Base-by-base conservation (phyloP, 495 filamentous ascomycete species). In the Wilcoxina mikolae region DNA sequence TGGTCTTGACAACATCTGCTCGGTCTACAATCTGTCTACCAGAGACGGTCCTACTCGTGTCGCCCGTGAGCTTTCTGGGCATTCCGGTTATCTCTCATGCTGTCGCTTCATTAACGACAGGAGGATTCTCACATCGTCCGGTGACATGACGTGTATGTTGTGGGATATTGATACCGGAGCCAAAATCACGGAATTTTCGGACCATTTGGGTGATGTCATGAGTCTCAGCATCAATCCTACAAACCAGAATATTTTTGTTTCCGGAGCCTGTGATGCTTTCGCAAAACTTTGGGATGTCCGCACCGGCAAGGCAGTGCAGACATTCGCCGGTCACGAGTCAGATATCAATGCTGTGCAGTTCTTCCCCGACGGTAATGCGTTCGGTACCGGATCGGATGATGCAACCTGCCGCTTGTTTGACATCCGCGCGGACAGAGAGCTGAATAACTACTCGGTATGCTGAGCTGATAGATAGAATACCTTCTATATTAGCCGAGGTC, bases 311-410 rank as follows among this genome's bases (percentile, higher is more conserved):
- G 93, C 93, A 63, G 87, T 95, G 50, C 91, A 98, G 71, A 98
- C 91, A 0, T 98, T 98, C 65, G 87, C 90, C 47, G 91, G 93
- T 35, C 91, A 98, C 72, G 93, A 96, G 68, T 95, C 89, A 26
- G 91, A 98, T 62, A 98, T 98, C 75, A 98, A 98, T 67, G 91
- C 91, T 60, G 94, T 98, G 60, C 93, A 96, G 61, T 98, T 95
- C 72, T 96, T 98, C 81, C 91, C 91, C 44, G 94, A 95, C 67
- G 91, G 91, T 57, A 94, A 98, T 67, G 94, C 91, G 35, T 96
- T 98, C 64, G 93, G 94, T 58, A 98, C 91, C 46, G 91, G 91
- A 57, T 98, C 91, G 54, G 91, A 98, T 61, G 91, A 98, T 68
- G 91, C 91, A 51, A 94, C 89, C 42, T 98, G 91, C 78, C 82